Evolutionary conservation across 2,329 filamentous ascomycete genomes (phyloP).

Genomic region (Lachnellula subtilissima): DNA sequence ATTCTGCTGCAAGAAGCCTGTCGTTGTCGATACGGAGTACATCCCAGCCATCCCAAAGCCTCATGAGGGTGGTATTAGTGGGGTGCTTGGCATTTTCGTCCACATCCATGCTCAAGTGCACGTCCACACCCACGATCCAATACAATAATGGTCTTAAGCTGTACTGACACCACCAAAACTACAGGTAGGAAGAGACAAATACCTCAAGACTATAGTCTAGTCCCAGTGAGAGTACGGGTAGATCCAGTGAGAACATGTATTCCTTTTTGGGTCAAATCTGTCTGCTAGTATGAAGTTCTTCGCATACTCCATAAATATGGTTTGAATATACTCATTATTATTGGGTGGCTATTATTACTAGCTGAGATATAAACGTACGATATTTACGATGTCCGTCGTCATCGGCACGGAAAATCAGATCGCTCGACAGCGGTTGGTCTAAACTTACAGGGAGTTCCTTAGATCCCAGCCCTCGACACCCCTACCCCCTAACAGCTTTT

Average conservation of each 20-base stretch:
- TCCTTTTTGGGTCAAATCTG: no score
- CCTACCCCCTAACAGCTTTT: constrained; percentile 1
- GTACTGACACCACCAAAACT: background rate
- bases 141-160: no score
- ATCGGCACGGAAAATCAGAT: constrained; percentile 8
- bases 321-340: no score
- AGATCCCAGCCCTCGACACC: constrained; percentile 4
- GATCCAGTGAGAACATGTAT: no score
- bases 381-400: constrained; percentile 10
- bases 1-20: constrained; percentile 7
- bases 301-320: background rate
- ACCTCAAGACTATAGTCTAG: background rate
- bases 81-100: background rate
- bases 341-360: background rate
- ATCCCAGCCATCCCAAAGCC: background rate
- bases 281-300: background rate
- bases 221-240: no score
- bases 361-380: background rate
- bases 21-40: background rate
- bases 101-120: background rate
- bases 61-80: background rate
- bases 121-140: background rate
- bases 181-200: background rate
- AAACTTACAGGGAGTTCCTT: constrained; percentile 14
- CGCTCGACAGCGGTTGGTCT: constrained; percentile 17